Conservation (phyloP, 192 early-diverging fungal species). For the Entomortierella lignicola region DNA sequence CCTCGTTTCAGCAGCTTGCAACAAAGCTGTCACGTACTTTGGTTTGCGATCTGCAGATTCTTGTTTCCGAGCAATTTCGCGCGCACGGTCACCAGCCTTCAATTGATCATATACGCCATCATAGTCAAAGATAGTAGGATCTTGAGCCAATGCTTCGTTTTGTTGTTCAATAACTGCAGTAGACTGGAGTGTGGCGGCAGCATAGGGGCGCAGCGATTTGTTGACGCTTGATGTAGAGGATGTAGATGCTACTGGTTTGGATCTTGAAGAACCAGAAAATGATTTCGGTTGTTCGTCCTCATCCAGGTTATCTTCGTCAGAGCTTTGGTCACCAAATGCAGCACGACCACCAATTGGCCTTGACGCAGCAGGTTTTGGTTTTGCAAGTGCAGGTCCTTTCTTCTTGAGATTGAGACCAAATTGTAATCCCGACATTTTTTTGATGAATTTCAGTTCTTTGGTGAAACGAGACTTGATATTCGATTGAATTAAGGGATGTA, state of each 20-base stretch:
- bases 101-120: conserved; percentile 81
- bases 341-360: conserved; percentile 30
- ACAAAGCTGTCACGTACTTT: conserved; percentile 71
- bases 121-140: conserved; percentile 81
- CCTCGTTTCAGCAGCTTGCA: conserved; percentile 72
- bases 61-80: conserved; percentile 62
- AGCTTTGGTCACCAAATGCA: conserved; percentile 43
- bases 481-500: too few relatives aligned
- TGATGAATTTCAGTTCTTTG: neutral
- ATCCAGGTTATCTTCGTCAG: conserved; percentile 47
- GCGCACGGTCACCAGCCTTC: conserved; percentile 66
- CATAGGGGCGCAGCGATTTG: conserved; percentile 43
- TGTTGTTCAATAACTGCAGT: conserved; percentile 56
- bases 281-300: conserved; percentile 1
- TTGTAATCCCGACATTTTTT: conserved; percentile 44
- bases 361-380: conserved; percentile 15
- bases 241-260: neutral
- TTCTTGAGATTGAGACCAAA: conserved; percentile 46
- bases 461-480: neutral
- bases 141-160: conserved; percentile 74
- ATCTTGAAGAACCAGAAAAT: conserved; percentile 9
- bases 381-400: conserved; percentile 21
- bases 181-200: conserved; percentile 36
- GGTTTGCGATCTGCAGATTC: conserved; percentile 59
- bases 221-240: conserved; percentile 36